Evolutionary conservation across 129 eudicot genomes (phyloP).

Genomic region (Centrapalus pauciflorus): DNA sequence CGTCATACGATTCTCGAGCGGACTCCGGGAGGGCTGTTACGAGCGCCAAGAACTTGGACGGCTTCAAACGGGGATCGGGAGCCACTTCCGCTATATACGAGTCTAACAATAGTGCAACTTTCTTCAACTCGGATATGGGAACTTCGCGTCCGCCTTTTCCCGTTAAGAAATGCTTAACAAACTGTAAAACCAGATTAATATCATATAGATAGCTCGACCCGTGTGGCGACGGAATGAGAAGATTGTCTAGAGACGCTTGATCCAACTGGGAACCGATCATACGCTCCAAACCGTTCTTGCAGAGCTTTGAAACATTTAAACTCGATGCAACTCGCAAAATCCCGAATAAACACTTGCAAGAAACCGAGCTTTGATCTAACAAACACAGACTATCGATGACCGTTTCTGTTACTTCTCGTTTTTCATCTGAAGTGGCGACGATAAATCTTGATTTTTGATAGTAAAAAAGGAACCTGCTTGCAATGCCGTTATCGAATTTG

Average conservation of each 20-base stretch:
- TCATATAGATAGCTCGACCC: conserved; percentile 44
- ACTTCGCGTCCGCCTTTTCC: conserved; percentile 22
- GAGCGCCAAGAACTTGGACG: conserved; percentile 59
- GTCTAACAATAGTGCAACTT: conserved; percentile 56
- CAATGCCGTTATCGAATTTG: conserved; percentile 43
- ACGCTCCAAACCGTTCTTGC: conserved; percentile 46
- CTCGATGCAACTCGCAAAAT: conserved; percentile 41
- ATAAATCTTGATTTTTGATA: conserved; percentile 62
- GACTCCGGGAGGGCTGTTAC: conserved; percentile 57
- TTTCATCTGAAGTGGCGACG: conserved; percentile 42
- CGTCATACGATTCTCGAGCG: conserved; percentile 58
- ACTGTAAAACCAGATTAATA: conserved; percentile 59
- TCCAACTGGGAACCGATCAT: conserved; percentile 70
- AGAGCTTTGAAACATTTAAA: conserved; percentile 27
- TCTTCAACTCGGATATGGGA: conserved; percentile 34
- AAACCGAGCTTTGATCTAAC: conserved; percentile 39
- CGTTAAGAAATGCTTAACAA: conserved; percentile 45
- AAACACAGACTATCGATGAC: conserved; percentile 45
- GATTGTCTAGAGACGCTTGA: conserved; percentile 71
- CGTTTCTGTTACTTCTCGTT: conserved; percentile 38
- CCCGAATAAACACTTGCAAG: conserved; percentile 57
- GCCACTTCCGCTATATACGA: conserved; percentile 75
- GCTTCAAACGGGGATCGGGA: conserved; percentile 72
- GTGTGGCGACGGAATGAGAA: conserved; percentile 59
- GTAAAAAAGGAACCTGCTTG: conserved; percentile 57